Conservation (phyloP, 2,329 filamentous ascomycete genomes). For the Daldinia eschscholtzii region DNA sequence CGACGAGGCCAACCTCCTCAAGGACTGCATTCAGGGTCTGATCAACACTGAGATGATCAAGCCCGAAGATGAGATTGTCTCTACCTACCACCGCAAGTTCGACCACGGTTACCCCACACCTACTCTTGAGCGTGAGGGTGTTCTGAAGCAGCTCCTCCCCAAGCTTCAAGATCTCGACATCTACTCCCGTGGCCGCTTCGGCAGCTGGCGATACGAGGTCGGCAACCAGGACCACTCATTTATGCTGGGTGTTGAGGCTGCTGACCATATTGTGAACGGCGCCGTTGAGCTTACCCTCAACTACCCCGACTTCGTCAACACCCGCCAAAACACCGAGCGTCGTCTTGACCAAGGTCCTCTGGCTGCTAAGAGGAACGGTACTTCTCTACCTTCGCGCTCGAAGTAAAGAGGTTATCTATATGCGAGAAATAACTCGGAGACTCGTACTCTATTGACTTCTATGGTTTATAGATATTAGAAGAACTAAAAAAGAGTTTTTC, state of each 20-base stretch:
- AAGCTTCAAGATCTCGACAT: conserved; percentile 93
- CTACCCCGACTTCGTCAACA: conserved; percentile 96
- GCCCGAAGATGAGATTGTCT: conserved; percentile 92
- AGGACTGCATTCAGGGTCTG: conserved; percentile 93
- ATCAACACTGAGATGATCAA: conserved; percentile 98
- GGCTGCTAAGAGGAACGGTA: conserved; percentile 53
- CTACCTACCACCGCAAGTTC: conserved; percentile 97
- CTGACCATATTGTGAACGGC: conserved; percentile 89
- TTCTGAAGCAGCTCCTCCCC: conserved; percentile 91
- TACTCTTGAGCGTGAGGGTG: conserved; percentile 92
- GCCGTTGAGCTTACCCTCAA: conserved; percentile 93
- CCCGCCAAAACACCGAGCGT: conserved; percentile 75
- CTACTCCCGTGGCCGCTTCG: conserved; percentile 95
- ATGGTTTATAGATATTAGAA: conserved; percentile 46
- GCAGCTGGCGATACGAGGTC: conserved; percentile 95
- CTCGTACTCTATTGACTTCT: conserved; percentile 24
- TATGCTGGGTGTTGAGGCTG: conserved; percentile 96
- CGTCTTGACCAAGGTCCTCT: conserved; percentile 65
- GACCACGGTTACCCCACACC: conserved; percentile 99
- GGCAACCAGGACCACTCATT: conserved; percentile 98
- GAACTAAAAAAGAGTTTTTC: conserved; percentile 26
- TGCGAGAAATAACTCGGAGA: conserved; percentile 8
- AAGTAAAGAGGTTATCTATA: conserved; percentile 36
- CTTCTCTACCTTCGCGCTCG: conserved; percentile 55
- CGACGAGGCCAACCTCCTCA: conserved; percentile 84